Conservation (phyloP, 1,284 basidiomycete species). For the Tylopilus sp. region DNA sequence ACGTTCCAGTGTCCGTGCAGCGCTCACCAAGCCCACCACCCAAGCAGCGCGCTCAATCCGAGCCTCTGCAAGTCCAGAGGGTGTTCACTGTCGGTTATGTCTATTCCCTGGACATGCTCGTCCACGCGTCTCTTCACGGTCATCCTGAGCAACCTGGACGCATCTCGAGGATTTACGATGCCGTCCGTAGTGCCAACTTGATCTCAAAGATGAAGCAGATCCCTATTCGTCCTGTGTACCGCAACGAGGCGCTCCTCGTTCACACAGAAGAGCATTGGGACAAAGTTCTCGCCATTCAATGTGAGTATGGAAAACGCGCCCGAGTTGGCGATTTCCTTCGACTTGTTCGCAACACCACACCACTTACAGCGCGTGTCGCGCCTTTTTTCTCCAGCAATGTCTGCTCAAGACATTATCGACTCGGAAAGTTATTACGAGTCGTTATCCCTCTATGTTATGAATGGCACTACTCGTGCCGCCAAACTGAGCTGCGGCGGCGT, state of each 20-base stretch:
- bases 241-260: slow-evolving; percentile 82
- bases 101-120: slow-evolving; percentile 85
- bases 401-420: slow-evolving; percentile 66
- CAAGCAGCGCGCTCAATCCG: slow-evolving; percentile 30
- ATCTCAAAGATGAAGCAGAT: slow-evolving; percentile 75
- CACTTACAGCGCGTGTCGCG: slow-evolving; percentile 21
- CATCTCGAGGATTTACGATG: slow-evolving; percentile 75
- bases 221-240: slow-evolving; percentile 68
- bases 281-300: slow-evolving; percentile 75
- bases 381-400: slow-evolving; percentile 51
- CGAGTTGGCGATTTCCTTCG: slow-evolving; percentile 5
- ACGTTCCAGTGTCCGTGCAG: slow-evolving; percentile 2
- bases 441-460: slow-evolving; percentile 89
- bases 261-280: slow-evolving; percentile 91
- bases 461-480: slow-evolving; percentile 81
- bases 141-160: slow-evolving; percentile 91
- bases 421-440: slow-evolving; percentile 81
- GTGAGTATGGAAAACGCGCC: slow-evolving; percentile 44
- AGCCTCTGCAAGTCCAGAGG: slow-evolving; percentile 21
- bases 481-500: slow-evolving; percentile 92
- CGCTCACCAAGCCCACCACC: slow-evolving; percentile 18
- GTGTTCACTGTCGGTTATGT: slow-evolving; percentile 69
- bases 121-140: slow-evolving; percentile 62
- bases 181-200: slow-evolving; percentile 60
- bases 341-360: neutral